phyloP scores from a whole-genome alignment of 2,329 filamentous ascomycete genomes.

The Monilinia fructigena region DNA sequence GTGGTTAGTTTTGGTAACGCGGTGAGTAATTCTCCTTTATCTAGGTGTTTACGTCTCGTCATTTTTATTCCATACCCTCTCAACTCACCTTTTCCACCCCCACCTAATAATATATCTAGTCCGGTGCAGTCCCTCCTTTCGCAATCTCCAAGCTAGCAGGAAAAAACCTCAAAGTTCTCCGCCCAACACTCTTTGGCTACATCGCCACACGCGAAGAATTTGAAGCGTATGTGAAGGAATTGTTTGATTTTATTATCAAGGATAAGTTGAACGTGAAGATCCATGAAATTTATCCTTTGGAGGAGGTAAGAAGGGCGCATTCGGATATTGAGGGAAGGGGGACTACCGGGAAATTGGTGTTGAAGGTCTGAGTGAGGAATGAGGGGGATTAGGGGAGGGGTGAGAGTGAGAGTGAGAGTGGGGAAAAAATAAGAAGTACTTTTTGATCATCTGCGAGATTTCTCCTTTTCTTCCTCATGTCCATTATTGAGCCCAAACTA shows the following conservation, averaged over 20 bases:
- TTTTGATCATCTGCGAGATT: no score
- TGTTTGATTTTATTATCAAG: slow-evolving; percentile 69
- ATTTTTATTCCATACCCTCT: not conserved
- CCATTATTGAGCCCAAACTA: no score
- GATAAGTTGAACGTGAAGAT: slow-evolving; percentile 71
- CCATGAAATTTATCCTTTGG: slow-evolving; percentile 74
- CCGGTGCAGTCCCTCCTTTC: slow-evolving; percentile 64
- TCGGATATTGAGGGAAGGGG: slow-evolving; percentile 76
- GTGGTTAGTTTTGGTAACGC: slow-evolving; percentile 82
- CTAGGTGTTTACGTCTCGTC: fast-evolving
- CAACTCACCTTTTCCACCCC: not conserved
- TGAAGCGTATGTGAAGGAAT: slow-evolving; percentile 65
- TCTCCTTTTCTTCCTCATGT: no score
- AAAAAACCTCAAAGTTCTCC: slow-evolving; percentile 76
- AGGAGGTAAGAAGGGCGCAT: slow-evolving; percentile 71
- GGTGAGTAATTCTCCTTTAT: slow-evolving; percentile 44
- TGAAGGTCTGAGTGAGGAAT: slow-evolving; percentile 50
- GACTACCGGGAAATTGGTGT: slow-evolving; percentile 78
- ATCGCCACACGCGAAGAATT: slow-evolving; percentile 68
- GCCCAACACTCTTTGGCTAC: slow-evolving; percentile 72
- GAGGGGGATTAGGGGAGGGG: slow-evolving; percentile 24
- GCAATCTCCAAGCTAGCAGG: slow-evolving; percentile 54
- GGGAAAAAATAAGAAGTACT: not conserved
- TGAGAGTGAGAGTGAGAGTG: not conserved
- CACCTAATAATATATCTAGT: slow-evolving; percentile 17